Base-by-base conservation (phyloP, 169 alveolate species). In the Plasmodium inui region DNA sequence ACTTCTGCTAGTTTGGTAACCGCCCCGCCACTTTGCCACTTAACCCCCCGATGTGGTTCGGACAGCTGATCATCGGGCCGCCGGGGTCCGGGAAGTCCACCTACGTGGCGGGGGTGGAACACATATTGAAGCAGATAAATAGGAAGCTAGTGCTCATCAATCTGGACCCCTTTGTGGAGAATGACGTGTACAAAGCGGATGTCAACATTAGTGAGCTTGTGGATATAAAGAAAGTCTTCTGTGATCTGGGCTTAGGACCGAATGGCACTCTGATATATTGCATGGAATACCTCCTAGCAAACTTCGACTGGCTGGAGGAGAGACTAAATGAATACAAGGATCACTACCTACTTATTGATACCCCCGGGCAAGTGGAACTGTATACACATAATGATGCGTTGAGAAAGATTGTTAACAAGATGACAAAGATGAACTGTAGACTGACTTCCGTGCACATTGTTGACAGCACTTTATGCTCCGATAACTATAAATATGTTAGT, bases 351-450 rank as follows among this genome's bases (percentile, higher is more conserved):
- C 93, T 99, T 84, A 97, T 98, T 61, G 99, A 99, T 70, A 94
- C 98, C 50, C 99, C 99, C 0, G 99, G 99, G 0, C 99, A 98
- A 93, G 98, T 99, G 67, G 99, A 99, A 95, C 94, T 99, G 73
- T 99, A 98, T 96, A 97, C 99, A 26, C 99, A 98, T 96, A 98
- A 98, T 93, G 97, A 95, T 41, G 98, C 98, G 3, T 97, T 98
- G 93, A 97, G 95, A 72, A 96, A 96, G 12, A 97, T 98, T 53
- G 88, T 98, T n/a, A 72, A 93, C 22, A 82, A 84, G 26, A 92
- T 98, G 67, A 93, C 95, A 61, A 96, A 97, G 89, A 93, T 95
- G 12, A 97, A 95, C 46, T 94, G 94, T 44, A 91, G 98, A 46
- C 95, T 97, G 73, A 92, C 95, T 79, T 93, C 93, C 0, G 94